These are phyloP conservation scores for Psilocybe azurescens DNA, from an alignment of 768 basidiomycete genomes.

Conservation along the genomic window DNA sequence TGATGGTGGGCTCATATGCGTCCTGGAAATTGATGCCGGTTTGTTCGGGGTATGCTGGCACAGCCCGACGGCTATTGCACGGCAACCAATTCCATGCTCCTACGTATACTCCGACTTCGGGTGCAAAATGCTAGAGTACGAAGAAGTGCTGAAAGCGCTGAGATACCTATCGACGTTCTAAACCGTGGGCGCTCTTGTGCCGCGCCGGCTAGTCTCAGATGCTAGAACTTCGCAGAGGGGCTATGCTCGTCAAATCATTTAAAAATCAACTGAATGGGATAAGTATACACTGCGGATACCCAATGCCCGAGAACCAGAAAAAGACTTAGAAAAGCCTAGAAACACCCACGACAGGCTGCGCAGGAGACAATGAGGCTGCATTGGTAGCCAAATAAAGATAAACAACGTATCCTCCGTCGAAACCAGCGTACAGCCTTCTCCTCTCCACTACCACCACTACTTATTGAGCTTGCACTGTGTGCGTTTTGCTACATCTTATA, in stretches of 20 bases:
- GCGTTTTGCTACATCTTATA: conserved; percentile 7
- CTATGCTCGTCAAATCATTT: too few relatives aligned
- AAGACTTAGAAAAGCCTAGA: too few relatives aligned
- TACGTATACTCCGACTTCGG: background rate
- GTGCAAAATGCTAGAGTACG: too few relatives aligned
- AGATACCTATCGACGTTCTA: too few relatives aligned
- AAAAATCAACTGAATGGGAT: too few relatives aligned
- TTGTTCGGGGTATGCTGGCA: conserved; percentile 2
- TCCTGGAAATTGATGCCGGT: conserved; percentile 21
- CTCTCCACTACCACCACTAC: conserved; percentile 8
- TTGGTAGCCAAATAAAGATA: background rate
- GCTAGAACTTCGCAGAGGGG: too few relatives aligned
- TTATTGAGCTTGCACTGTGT: conserved; percentile 19
- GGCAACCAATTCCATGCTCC: background rate
- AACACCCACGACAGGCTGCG: background rate
- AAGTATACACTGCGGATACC: too few relatives aligned
- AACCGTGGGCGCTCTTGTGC: too few relatives aligned
- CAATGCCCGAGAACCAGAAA: background rate
- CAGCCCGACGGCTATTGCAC: background rate
- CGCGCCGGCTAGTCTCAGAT: too few relatives aligned
- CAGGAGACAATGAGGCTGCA: background rate
- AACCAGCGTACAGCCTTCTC: conserved; percentile 5
- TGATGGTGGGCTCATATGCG: conserved; percentile 15
- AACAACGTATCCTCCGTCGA: background rate
- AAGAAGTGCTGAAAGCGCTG: too few relatives aligned